Conservation (phyloP, 306 rosid species). For the Hippophae tibetana region DNA sequence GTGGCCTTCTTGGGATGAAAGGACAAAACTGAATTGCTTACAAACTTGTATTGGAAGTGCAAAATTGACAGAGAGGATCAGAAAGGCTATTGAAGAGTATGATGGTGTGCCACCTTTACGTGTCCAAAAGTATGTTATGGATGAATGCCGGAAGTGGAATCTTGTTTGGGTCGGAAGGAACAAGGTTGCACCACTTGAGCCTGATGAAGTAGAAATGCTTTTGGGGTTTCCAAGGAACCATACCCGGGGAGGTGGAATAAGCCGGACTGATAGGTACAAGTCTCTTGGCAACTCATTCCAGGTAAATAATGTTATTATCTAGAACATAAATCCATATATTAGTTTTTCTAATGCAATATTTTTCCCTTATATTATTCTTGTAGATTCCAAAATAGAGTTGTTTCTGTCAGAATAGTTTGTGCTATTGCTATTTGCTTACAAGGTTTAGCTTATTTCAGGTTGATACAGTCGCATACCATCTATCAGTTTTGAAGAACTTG, state of each 20-base stretch:
- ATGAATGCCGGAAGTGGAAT: constrained; percentile 89
- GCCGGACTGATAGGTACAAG: constrained; percentile 83
- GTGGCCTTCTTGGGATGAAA: constrained; percentile 95
- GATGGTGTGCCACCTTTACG: constrained; percentile 47
- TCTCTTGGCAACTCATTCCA: constrained; percentile 97
- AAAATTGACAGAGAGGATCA: constrained; percentile 55
- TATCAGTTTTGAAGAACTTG: constrained; percentile 69
- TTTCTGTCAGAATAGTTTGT: background rate
- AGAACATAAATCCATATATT: background rate
- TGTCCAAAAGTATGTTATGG: constrained; percentile 50
- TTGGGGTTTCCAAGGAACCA: constrained; percentile 90
- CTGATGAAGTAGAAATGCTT: constrained; percentile 81
- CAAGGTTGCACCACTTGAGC: constrained; percentile 89
- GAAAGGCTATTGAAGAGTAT: constrained; percentile 53
- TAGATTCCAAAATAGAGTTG: constrained; percentile 4
- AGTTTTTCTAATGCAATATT: too few species aligned
- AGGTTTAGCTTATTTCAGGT: constrained; percentile 44
- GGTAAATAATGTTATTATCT: constrained; percentile 31
- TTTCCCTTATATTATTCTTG: background rate
- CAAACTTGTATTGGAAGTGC: constrained; percentile 76
- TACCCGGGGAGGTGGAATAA: constrained; percentile 96
- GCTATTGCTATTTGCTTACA: constrained; percentile 9
- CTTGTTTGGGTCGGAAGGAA: constrained; percentile 97
- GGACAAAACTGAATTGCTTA: constrained; percentile 69
- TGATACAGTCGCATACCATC: constrained; percentile 89